These are phyloP conservation scores for Trypanosoma conorhini DNA, from an alignment of 208 protist genomes.

Conservation along the genomic window DNA sequence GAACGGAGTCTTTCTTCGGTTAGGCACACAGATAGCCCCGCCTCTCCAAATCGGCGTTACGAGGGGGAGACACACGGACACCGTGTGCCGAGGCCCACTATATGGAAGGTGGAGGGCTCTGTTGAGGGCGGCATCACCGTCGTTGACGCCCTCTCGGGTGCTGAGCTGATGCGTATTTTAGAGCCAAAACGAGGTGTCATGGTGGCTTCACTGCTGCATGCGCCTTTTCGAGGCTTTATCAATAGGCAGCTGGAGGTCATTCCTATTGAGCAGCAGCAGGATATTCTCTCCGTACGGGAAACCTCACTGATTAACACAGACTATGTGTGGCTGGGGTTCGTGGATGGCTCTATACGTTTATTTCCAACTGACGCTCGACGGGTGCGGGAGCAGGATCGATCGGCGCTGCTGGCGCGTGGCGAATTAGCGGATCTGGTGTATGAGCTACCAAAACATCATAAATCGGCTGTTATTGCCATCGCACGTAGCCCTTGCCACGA, in stretches of 20 bases:
- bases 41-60: neutral
- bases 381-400: conserved; percentile 52
- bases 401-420: conserved; percentile 46
- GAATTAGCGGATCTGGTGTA: conserved; percentile 72
- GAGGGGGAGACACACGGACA: conserved; percentile 26
- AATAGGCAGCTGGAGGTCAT: conserved; percentile 61
- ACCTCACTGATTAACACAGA: conserved; percentile 71
- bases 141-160: conserved; percentile 49
- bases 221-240: conserved; percentile 81
- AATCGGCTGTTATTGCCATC: conserved; percentile 65
- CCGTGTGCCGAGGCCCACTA: conserved; percentile 35
- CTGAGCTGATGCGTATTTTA: conserved; percentile 51
- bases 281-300: conserved; percentile 63
- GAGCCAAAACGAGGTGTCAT: conserved; percentile 66
- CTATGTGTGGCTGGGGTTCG: conserved; percentile 88
- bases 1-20: neutral
- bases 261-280: conserved; percentile 53
- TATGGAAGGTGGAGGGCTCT: conserved; percentile 56
- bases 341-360: conserved; percentile 82
- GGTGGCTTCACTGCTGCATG: conserved; percentile 70
- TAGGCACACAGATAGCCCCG: neutral
- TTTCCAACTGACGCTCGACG: conserved; percentile 57
- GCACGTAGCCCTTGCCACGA: conserved; percentile 72
- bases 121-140: conserved; percentile 62
- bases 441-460: conserved; percentile 87